Evolutionary conservation across 139 green algal species (phyloP).

Genomic region (Spirogloea muscicola): DNA sequence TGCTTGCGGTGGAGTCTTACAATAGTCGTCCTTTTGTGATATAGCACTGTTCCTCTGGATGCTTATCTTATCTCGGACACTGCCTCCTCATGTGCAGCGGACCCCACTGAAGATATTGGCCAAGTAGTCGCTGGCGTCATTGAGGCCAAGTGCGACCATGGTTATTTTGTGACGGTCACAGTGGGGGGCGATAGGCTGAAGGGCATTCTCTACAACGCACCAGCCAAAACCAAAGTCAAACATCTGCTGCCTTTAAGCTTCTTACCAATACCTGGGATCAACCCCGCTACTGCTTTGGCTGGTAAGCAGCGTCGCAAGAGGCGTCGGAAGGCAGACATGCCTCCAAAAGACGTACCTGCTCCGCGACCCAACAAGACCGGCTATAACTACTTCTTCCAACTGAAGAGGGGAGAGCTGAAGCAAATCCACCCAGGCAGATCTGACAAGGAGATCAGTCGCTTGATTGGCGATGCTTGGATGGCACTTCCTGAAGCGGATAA

Average conservation of each 20-base stretch:
- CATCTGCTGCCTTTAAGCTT: background rate
- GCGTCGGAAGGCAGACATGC: background rate
- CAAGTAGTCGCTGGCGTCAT: slow-evolving; percentile 27
- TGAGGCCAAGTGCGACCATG: slow-evolving; percentile 31
- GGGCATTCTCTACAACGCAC: slow-evolving; percentile 15
- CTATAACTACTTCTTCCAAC: background rate
- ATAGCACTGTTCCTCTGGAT: too few relatives aligned
- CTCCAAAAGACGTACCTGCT: background rate
- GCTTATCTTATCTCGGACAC: too few relatives aligned
- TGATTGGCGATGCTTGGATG: background rate
- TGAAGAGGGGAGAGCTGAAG: background rate
- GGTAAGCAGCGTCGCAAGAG: background rate
- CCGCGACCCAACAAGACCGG: background rate
- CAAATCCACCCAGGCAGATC: background rate
- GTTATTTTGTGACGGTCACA: slow-evolving; percentile 34
- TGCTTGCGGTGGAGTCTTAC: too few relatives aligned
- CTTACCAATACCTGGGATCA: background rate
- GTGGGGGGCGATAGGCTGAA: slow-evolving; percentile 26
- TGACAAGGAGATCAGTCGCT: background rate
- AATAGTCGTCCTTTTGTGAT: too few relatives aligned
- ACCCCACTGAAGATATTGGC: slow-evolving; percentile 5
- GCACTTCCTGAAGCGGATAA: too few relatives aligned
- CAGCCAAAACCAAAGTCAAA: background rate
- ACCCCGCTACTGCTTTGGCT: background rate
- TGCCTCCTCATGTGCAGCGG: slow-evolving; percentile 11